Conservation (phyloP, 305 asterid species). For the Fraxinus greggii region DNA sequence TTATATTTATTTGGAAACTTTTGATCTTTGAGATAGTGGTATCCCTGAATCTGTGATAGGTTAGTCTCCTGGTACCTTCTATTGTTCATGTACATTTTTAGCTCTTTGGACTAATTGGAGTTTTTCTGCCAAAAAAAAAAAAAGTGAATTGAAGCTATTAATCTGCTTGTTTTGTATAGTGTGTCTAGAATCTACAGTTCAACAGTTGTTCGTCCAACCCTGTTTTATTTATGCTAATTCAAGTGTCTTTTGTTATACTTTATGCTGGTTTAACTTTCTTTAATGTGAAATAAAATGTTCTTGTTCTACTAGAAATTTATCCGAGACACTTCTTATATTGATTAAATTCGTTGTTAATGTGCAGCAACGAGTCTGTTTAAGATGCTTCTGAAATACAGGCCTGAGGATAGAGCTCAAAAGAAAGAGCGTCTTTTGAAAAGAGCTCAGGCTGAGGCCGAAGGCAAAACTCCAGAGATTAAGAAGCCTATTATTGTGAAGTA, state of each 20-base stretch:
- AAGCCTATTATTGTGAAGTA: slow-evolving; percentile 86
- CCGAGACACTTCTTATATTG: background rate
- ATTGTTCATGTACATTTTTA: background rate
- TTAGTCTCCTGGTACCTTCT: background rate
- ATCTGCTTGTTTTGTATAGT: background rate
- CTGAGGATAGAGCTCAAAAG: slow-evolving; percentile 84
- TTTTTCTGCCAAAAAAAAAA: background rate
- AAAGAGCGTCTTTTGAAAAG: slow-evolving; percentile 78
- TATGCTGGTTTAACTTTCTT: background rate
- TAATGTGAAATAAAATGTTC: background rate
- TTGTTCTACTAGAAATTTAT: background rate
- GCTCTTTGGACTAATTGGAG: background rate
- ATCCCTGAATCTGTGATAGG: background rate
- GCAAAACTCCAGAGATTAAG: slow-evolving; percentile 72
- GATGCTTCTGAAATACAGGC: slow-evolving; percentile 90
- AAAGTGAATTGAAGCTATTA: background rate
- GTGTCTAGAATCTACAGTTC: background rate
- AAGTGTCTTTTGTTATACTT: background rate
- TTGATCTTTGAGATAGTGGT: background rate
- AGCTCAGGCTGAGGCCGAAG: slow-evolving; percentile 90
- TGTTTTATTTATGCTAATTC: background rate
- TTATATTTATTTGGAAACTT: background rate
- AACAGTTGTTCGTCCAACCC: background rate
- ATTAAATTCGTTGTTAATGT: background rate
- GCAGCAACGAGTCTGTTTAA: slow-evolving; percentile 80